These are phyloP conservation scores for Colletotrichum sp. DNA, from an alignment of 2,329 filamentous ascomycete species.

Conservation along the genomic window DNA sequence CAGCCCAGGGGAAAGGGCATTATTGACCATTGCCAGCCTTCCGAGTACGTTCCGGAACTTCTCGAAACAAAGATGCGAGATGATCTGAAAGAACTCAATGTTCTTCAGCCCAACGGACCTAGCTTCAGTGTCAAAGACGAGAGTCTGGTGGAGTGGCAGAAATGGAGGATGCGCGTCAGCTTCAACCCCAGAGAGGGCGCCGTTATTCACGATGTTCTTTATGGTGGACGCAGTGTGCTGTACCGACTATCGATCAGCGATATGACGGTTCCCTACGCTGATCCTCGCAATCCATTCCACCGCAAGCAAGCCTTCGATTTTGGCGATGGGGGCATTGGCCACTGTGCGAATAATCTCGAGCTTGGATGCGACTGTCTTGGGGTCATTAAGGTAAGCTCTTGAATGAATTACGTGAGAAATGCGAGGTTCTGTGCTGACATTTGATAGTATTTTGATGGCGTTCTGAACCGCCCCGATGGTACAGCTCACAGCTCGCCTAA, in stretches of 20 bases:
- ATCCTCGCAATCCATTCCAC: slow-evolving; percentile 54
- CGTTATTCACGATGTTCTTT: slow-evolving; percentile 63
- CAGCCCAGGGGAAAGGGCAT: slow-evolving; percentile 36
- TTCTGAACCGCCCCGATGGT: slow-evolving; percentile 58
- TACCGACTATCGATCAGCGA: slow-evolving; percentile 63
- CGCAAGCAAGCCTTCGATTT: slow-evolving; percentile 73
- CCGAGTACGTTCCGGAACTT: slow-evolving; percentile 71
- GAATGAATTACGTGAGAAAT: background rate
- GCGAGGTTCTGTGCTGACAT: no score
- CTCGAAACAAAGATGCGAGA: slow-evolving; percentile 34
- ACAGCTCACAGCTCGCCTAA: slow-evolving; percentile 57
- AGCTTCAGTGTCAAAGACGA: slow-evolving; percentile 47
- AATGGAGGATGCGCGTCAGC: slow-evolving; percentile 62
- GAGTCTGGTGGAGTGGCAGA: slow-evolving; percentile 22
- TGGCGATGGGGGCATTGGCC: slow-evolving; percentile 69
- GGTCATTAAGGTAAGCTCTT: slow-evolving; percentile 44
- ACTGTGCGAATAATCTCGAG: slow-evolving; percentile 68
- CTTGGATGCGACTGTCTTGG: slow-evolving; percentile 51
- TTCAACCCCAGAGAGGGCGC: slow-evolving; percentile 65
- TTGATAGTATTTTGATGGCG: slow-evolving; percentile 54
- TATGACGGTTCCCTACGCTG: slow-evolving; percentile 39
- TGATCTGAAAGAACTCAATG: slow-evolving; percentile 65
- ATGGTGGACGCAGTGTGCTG: slow-evolving; percentile 60
- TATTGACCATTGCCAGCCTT: slow-evolving; percentile 58
- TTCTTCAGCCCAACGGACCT: slow-evolving; percentile 64